phyloP scores from a whole-genome alignment of 2,329 filamentous ascomycete genomes.

The Apiospora phragmitis region DNA sequence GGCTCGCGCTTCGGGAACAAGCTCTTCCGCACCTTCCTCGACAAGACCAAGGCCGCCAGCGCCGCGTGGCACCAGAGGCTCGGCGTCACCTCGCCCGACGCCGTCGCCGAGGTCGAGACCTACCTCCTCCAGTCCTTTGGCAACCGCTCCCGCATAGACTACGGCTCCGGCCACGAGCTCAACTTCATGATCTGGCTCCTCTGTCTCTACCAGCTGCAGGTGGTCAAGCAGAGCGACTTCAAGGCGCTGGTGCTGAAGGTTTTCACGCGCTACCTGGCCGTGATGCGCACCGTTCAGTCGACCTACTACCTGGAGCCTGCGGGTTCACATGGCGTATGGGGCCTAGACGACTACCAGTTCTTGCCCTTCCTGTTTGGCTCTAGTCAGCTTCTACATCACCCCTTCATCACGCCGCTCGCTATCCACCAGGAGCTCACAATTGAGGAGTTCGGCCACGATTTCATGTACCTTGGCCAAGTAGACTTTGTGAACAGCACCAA shows the following conservation, averaged over 20 bases:
- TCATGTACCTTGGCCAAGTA: constrained; percentile 89
- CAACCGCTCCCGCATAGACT: constrained; percentile 86
- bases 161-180: constrained; percentile 94
- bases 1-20: constrained; percentile 95
- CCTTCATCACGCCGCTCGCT: constrained; percentile 71
- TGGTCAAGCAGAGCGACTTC: constrained; percentile 68
- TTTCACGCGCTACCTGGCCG: constrained; percentile 76
- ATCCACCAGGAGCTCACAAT: constrained; percentile 89
- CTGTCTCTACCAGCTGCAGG: constrained; percentile 79
- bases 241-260: constrained; percentile 72
- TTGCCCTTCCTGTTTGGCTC: constrained; percentile 94
- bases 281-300: constrained; percentile 87
- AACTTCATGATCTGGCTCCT: constrained; percentile 97
- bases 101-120: constrained; percentile 70
- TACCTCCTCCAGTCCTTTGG: constrained; percentile 87
- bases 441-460: constrained; percentile 83
- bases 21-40: constrained; percentile 80
- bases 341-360: constrained; percentile 96
- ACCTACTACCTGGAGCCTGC: constrained; percentile 97
- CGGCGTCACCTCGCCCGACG: constrained; percentile 50
- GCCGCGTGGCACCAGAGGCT: constrained; percentile 64
- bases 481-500: constrained; percentile 95
- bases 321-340: constrained; percentile 97
- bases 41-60: constrained; percentile 60
- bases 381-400: constrained; percentile 83